Evolutionary conservation across 78 protist genomes (phyloP).

Genomic region (Anaeramoeba flamelloides): DNA sequence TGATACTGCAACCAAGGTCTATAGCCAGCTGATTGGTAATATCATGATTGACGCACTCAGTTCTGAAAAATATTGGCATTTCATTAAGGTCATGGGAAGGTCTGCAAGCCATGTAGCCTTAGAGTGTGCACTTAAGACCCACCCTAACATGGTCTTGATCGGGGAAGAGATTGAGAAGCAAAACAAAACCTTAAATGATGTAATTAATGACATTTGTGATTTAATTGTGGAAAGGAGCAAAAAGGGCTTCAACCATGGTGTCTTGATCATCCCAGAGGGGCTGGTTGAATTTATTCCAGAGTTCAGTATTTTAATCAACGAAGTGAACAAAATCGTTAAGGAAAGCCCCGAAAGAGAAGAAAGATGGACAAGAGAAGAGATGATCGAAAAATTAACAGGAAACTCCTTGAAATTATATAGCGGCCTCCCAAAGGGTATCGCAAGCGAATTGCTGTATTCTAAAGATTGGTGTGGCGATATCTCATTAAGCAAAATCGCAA

Average conservation of each 20-base stretch:
- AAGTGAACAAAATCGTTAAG: constrained; percentile 15
- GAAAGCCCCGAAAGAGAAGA: no score
- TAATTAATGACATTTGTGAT: constrained; percentile 15
- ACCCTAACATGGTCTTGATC: constrained; percentile 24
- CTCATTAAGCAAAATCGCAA: no score
- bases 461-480: no score
- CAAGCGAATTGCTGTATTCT: no score
- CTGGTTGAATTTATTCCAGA: constrained; percentile 15
- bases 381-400: no score
- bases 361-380: no score
- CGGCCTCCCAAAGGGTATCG: no score
- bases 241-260: constrained; percentile 24
- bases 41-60: constrained; percentile 17
- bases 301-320: constrained; percentile 8
- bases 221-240: constrained; percentile 3
- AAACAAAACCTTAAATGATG: constrained; percentile 1
- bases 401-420: no score
- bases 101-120: constrained; percentile 40
- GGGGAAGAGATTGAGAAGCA: constrained; percentile 29
- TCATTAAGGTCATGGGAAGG: constrained; percentile 50
- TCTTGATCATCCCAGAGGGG: constrained; percentile 26
- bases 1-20: constrained; percentile 36
- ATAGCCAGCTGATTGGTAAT: constrained; percentile 33
- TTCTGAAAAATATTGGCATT: constrained; percentile 30
- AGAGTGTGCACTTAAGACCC: constrained; percentile 37